phyloP scores from a whole-genome alignment of 352 stramenopile genomes.

The Saprolegnia parasitica region DNA sequence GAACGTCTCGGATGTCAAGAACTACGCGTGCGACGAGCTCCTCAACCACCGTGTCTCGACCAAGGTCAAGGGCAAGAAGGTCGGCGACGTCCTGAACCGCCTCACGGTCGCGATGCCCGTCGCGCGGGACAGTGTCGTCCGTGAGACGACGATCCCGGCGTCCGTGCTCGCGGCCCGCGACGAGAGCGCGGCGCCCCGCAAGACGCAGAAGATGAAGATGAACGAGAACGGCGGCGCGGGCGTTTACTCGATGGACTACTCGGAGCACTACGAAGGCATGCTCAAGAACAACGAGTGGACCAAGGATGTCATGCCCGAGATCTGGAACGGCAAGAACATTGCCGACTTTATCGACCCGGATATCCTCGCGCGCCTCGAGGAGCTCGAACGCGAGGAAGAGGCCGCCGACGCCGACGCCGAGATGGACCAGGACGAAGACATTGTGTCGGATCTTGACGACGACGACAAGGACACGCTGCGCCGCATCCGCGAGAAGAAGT shows the following conservation, averaged over 20 bases:
- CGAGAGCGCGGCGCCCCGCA: constrained; percentile 34
- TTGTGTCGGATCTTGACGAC: constrained; percentile 91
- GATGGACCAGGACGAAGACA: constrained; percentile 79
- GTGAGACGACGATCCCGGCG: constrained; percentile 91
- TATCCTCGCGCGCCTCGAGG: constrained; percentile 94
- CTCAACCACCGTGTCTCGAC: constrained; percentile 91
- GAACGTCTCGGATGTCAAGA: constrained; percentile 93
- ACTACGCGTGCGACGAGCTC: constrained; percentile 94
- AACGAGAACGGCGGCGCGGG: constrained; percentile 95
- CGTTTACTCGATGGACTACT: constrained; percentile 97
- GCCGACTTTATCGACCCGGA: constrained; percentile 98
- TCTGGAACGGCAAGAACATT: constrained; percentile 99
- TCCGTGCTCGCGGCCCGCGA: constrained; percentile 85
- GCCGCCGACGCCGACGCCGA: constrained; percentile 89
- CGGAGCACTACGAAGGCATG: constrained; percentile 95
- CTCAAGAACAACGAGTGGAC: constrained; percentile 95
- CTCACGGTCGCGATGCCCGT: constrained; percentile 94
- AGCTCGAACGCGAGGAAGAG: constrained; percentile 96
- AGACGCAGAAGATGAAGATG: constrained; percentile 83
- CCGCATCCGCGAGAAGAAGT: constrained; percentile 81
- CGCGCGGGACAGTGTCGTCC: constrained; percentile 86
- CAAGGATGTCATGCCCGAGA: constrained; percentile 97
- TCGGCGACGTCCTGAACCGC: constrained; percentile 94
- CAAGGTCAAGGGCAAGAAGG: constrained; percentile 94
- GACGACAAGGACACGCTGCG: constrained; percentile 91